phyloP scores from a whole-genome alignment of 169 alveolate species.

The Eimeria falciformis region DNA sequence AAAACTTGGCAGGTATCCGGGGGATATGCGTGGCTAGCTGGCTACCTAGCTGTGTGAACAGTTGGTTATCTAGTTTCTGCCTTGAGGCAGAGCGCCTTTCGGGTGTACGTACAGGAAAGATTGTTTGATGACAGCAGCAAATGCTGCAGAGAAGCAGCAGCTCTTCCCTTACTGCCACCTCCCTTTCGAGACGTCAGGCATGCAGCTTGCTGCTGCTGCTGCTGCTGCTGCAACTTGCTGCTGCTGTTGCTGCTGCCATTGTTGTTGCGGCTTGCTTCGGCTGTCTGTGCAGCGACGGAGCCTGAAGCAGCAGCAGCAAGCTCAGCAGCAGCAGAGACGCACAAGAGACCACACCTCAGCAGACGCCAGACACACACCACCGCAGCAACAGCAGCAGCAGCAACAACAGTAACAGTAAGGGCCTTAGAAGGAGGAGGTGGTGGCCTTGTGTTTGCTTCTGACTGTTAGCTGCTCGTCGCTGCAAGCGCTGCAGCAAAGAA shows the following conservation, averaged over 20 bases:
- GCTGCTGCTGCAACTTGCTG: neutral
- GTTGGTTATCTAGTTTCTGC: neutral
- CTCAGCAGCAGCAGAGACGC: neutral
- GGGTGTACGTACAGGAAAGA: too few relatives aligned
- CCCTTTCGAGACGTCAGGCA: too few relatives aligned
- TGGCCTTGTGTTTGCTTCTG: neutral
- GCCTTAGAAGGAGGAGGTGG: neutral
- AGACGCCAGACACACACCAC: neutral
- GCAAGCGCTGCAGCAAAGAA: conserved; percentile 13
- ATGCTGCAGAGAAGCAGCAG: too few relatives aligned
- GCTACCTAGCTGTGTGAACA: neutral
- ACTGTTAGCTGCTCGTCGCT: neutral
- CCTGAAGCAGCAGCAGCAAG: conserved; percentile 3
- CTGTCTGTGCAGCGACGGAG: neutral
- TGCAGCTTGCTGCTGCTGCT: neutral
- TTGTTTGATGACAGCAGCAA: too few relatives aligned
- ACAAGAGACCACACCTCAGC: neutral
- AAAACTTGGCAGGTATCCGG: neutral
- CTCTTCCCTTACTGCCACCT: too few relatives aligned
- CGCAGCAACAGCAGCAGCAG: too few relatives aligned
- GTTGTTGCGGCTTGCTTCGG: conserved; percentile 5
- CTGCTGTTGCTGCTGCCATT: conserved; percentile 13
- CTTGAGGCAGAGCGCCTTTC: neutral
- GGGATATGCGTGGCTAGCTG: neutral
- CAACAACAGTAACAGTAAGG: neutral